Base-by-base conservation (phyloP, 208 protist species). In the Angomonas ambiguus region DNA sequence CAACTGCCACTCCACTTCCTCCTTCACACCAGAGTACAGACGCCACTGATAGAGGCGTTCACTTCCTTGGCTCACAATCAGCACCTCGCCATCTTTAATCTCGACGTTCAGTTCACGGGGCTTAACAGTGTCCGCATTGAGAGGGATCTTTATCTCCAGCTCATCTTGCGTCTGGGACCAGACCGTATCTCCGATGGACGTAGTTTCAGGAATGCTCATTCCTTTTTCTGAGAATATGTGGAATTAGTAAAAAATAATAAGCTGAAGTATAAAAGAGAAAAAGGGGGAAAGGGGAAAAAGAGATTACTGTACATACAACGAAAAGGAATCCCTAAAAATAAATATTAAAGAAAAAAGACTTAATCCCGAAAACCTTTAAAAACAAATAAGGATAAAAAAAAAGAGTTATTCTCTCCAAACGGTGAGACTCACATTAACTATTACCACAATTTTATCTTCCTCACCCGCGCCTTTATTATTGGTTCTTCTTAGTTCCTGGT, bases 1-100 rank as follows among this genome's bases (percentile, higher is more conserved):
- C 28, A 93, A 80, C 55, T 85, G 79, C 87, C 87, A 93, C 73
- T 93, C 87, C 38, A 93, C 82, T 68, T 93, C 85, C 18, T 77
- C 66, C 35, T 75, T 76, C 35, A 96, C 83, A 48, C 73, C 16
- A 35, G 76, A 78, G 72, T 84, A 88, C 30, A 96, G 86, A 62
- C 90, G 90, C 87, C 87, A 93, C 74, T 93, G 90, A 25, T 93
- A 51, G 24, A 96, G 82, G 32, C 62, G 60, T 10, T 72, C 86
- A 20, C 81, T 71, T 13, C 79, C 62, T 59, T 91, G 83, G 32
- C 75, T 80, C 38, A 96, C 77, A 67, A 83, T 88, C 31, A 96
- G 77, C 24, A 96, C 76, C 5, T 72, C 51, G 59, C 62, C 56
- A 49, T 93, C 90, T 64, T 95, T 95, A 42, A 95, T 77, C 68